A percentile compares a stretch with the other conserved stretches of the same genome.
Conservation (phyloP, 139 green algal genomes). For the Closterium sp. region DNA sequence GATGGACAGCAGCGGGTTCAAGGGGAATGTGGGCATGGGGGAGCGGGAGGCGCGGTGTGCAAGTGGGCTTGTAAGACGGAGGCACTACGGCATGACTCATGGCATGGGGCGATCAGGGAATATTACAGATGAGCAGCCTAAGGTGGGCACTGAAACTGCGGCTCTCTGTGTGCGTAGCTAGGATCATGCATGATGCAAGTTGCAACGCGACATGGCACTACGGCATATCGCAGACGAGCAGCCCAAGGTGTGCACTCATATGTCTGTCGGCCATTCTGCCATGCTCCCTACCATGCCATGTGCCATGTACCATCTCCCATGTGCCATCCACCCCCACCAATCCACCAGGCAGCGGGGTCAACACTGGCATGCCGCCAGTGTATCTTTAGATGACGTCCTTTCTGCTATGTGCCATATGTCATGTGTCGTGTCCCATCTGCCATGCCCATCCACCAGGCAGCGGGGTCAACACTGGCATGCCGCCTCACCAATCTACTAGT, state of each 20-base stretch:
- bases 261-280: too few relatives aligned
- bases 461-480: slow-evolving; percentile 80
- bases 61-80: slow-evolving; percentile 69
- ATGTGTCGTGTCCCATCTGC: too few relatives aligned
- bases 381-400: too few relatives aligned
- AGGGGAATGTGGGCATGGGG: slow-evolving; percentile 82
- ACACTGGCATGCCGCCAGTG: slow-evolving; percentile 77
- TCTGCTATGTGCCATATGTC: background rate
- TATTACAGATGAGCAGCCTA: slow-evolving; percentile 92
- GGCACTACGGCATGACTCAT: slow-evolving; percentile 83
- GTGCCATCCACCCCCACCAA: too few relatives aligned
- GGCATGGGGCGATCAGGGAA: slow-evolving; percentile 89
- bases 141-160: slow-evolving; percentile 50
- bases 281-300: too few relatives aligned
- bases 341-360: slow-evolving; percentile 65
- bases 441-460: slow-evolving; percentile 24
- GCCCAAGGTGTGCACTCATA: too few relatives aligned
- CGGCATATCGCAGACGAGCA: too few relatives aligned
- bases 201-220: too few relatives aligned
- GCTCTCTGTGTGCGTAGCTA: background rate
- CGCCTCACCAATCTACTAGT: slow-evolving; percentile 73
- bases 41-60: slow-evolving; percentile 88
- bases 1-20: slow-evolving; percentile 99
- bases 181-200: background rate
- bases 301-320: too few relatives aligned